A percentile compares a stretch with the other conserved stretches of the same genome.
phyloP scores from a whole-genome alignment of 495 filamentous ascomycete genomes.

The Neurospora terricola region DNA sequence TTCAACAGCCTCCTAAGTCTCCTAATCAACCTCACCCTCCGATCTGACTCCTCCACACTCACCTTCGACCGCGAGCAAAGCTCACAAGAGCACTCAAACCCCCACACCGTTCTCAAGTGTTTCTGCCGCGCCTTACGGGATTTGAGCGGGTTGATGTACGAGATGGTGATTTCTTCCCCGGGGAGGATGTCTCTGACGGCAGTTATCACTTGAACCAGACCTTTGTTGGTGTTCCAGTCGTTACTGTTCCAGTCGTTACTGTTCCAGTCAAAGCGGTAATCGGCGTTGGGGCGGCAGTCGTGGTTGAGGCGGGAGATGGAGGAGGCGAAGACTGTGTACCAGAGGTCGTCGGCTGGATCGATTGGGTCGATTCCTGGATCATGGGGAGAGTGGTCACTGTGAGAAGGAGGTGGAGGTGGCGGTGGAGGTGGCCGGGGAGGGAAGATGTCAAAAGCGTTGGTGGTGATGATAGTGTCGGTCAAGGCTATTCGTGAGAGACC shows the following conservation, averaged over 20 bases:
- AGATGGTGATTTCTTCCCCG: constrained; percentile 30
- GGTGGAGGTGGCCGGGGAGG: background rate
- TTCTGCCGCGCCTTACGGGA: constrained; percentile 14
- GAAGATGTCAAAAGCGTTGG: constrained; percentile 28
- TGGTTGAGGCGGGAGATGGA: constrained; percentile 34
- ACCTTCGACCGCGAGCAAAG: constrained; percentile 17
- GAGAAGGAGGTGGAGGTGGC: constrained; percentile 19
- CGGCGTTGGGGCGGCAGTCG: constrained; percentile 34
- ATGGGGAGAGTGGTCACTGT: too few species aligned
- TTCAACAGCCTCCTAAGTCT: constrained; percentile 4
- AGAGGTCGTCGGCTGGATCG: constrained; percentile 11
- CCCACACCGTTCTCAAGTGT: constrained; percentile 25
- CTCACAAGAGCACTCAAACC: constrained; percentile 29
- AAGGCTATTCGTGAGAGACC: constrained; percentile 1
- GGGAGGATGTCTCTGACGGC: constrained; percentile 25
- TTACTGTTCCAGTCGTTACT: constrained; percentile 7
- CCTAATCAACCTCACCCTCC: constrained; percentile 22
- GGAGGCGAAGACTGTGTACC: constrained; percentile 18
- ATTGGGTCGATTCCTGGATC: too few species aligned
- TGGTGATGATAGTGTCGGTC: constrained; percentile 19
- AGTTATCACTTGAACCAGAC: constrained; percentile 26
- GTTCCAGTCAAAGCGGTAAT: constrained; percentile 29
- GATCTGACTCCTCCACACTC: constrained; percentile 21
- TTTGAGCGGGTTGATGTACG: constrained; percentile 30
- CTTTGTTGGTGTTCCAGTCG: constrained; percentile 6